phyloP scores from a whole-genome alignment of 805 yeast genomes.

The Wickerhamomyces queroliae region DNA sequence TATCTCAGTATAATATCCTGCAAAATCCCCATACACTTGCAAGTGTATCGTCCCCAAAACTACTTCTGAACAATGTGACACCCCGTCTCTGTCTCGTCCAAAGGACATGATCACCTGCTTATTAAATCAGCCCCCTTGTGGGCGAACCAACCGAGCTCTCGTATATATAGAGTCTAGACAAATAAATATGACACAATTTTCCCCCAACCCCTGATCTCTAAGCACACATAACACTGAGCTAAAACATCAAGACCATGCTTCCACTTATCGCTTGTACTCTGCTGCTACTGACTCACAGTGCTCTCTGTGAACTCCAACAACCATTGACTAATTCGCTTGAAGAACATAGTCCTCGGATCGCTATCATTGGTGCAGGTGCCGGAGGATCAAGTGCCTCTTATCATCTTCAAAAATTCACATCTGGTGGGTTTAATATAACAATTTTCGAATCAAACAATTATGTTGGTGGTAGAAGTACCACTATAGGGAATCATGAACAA shows the following conservation, averaged over 20 bases:
- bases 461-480: conserved; percentile 42
- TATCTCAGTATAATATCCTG: too few relatives aligned
- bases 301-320: background rate
- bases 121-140: too few relatives aligned
- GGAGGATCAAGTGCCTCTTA: conserved; percentile 45
- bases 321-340: background rate
- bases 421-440: conserved; percentile 29
- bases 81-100: too few relatives aligned
- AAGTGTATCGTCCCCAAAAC: too few relatives aligned
- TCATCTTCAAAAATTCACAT: conserved; percentile 33
- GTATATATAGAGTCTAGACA: too few relatives aligned
- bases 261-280: too few relatives aligned
- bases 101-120: too few relatives aligned
- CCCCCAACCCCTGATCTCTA: too few relatives aligned
- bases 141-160: background rate
- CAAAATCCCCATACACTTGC: too few relatives aligned
- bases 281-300: background rate
- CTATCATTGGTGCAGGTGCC: conserved; percentile 47
- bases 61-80: too few relatives aligned
- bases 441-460: conserved; percentile 33
- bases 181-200: too few relatives aligned
- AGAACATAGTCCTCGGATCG: conserved; percentile 19
- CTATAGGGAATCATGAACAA: conserved; percentile 25
- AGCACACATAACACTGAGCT: background rate
- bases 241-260: background rate